These are phyloP conservation scores for Nephelium lappaceum DNA, from an alignment of 345 rosid genomes.

Conservation along the genomic window DNA sequence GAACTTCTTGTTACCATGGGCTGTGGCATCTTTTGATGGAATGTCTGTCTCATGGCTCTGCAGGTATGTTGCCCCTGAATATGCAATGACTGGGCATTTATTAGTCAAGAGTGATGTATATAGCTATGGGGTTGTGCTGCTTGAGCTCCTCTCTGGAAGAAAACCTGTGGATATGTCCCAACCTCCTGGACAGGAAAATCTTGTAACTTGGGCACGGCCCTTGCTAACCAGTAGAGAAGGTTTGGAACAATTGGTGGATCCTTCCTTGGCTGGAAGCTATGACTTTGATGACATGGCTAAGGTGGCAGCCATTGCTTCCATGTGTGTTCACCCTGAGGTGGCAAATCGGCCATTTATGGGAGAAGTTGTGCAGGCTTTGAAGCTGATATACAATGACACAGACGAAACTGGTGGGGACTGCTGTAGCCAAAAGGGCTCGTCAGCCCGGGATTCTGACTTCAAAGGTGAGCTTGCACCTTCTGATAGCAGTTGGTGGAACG, in stretches of 20 bases:
- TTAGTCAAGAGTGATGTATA: slow-evolving; percentile 99
- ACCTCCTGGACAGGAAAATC: slow-evolving; percentile 94
- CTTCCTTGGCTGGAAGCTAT: slow-evolving; percentile 71
- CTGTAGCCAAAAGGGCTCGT: slow-evolving; percentile 90
- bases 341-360: slow-evolving; percentile 98
- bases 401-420: slow-evolving; percentile 82
- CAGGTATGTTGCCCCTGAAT: slow-evolving; percentile 99
- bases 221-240: slow-evolving; percentile 85
- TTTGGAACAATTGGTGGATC: slow-evolving; percentile 82
- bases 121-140: slow-evolving; percentile 97
- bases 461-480: slow-evolving; percentile 79
- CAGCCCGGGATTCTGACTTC: slow-evolving; percentile 72
- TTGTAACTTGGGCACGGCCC: slow-evolving; percentile 97
- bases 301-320: slow-evolving; percentile 97
- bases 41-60: slow-evolving; percentile 18
- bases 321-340: slow-evolving; percentile 98
- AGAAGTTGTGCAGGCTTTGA: slow-evolving; percentile 99
- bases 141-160: slow-evolving; percentile 95
- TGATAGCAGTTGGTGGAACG: slow-evolving; percentile 95
- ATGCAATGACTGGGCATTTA: slow-evolving; percentile 99
- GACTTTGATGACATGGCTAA: slow-evolving; percentile 92
- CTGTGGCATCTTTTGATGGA: background rate
- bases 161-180: slow-evolving; percentile 99
- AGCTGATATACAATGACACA: slow-evolving; percentile 83
- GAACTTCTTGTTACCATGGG: background rate